Conservation (phyloP, 2,329 filamentous ascomycete species). For the Aspergillus eucalypticola region DNA sequence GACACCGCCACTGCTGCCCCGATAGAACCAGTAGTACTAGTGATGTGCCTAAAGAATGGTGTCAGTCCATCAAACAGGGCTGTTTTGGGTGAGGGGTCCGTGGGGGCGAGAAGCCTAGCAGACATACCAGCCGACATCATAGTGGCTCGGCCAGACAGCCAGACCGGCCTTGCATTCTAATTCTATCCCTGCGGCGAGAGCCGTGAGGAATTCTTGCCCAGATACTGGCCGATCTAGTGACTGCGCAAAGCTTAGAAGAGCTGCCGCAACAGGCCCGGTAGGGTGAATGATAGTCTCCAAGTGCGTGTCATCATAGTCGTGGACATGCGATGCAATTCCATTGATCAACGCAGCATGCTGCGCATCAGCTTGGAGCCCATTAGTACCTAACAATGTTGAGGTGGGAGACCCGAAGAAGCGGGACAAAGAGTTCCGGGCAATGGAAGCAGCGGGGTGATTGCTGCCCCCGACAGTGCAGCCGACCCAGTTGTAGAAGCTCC, state of each 20-base stretch:
- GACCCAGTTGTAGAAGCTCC: slow-evolving; percentile 56
- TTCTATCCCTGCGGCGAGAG: slow-evolving; percentile 55
- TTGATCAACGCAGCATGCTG: slow-evolving; percentile 56
- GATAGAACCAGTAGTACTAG: slow-evolving; percentile 53
- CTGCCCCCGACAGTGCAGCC: slow-evolving; percentile 57
- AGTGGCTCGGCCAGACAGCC: slow-evolving; percentile 56
- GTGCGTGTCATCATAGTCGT: slow-evolving; percentile 61
- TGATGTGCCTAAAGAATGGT: slow-evolving; percentile 47
- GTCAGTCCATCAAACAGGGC: background rate
- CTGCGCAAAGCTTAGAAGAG: slow-evolving; percentile 47
- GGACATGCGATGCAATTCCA: slow-evolving; percentile 57
- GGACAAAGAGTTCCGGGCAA: slow-evolving; percentile 37
- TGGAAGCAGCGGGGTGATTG: slow-evolving; percentile 47
- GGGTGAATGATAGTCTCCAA: slow-evolving; percentile 59
- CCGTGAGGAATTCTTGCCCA: slow-evolving; percentile 53
- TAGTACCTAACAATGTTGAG: slow-evolving; percentile 38
- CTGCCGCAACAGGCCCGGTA: slow-evolving; percentile 53
- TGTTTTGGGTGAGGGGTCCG: background rate
- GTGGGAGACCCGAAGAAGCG: slow-evolving; percentile 42
- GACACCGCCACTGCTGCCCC: slow-evolving; percentile 56
- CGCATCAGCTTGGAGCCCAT: slow-evolving; percentile 39
- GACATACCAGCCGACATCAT: slow-evolving; percentile 53
- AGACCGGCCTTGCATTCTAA: slow-evolving; percentile 55
- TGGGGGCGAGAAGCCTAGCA: background rate
- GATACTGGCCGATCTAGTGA: slow-evolving; percentile 39